Evolutionary conservation across 306 rosid species (phyloP).

Genomic region (Bauhinia variegata): DNA sequence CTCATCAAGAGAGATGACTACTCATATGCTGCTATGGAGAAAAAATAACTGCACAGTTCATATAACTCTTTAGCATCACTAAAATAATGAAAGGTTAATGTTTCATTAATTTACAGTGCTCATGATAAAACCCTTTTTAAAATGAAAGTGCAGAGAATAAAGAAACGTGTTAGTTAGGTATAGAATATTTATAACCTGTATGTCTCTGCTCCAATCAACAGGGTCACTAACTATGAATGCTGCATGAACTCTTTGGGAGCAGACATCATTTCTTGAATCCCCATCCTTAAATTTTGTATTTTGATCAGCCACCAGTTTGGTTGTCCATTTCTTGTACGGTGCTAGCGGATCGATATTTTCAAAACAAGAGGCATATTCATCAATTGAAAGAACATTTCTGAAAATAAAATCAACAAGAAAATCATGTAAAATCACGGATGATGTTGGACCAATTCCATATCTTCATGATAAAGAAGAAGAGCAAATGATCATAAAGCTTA

Average conservation of each 20-base stretch:
- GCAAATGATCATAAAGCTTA: slow-evolving; percentile 41
- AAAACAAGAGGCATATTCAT: slow-evolving; percentile 77
- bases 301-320: slow-evolving; percentile 42
- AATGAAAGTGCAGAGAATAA: slow-evolving; percentile 6
- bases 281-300: slow-evolving; percentile 38
- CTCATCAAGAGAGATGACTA: slow-evolving; percentile 14
- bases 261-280: slow-evolving; percentile 44
- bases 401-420: slow-evolving; percentile 23
- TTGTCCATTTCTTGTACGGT: slow-evolving; percentile 78
- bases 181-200: slow-evolving; percentile 60
- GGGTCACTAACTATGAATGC: slow-evolving; percentile 85
- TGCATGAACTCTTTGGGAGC: slow-evolving; percentile 74
- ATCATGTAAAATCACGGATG: slow-evolving; percentile 3
- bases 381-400: slow-evolving; percentile 87
- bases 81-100: neutral
- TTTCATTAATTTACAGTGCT: slow-evolving; percentile 10
- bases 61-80: neutral
- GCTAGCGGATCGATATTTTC: slow-evolving; percentile 85
- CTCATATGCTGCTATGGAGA: slow-evolving; percentile 11
- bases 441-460: slow-evolving; percentile 25
- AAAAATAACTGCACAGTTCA: neutral
- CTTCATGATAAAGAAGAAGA: slow-evolving; percentile 7
- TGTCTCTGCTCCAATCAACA: slow-evolving; percentile 96
- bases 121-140: neutral
- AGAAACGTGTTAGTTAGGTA: neutral